Percentiles rank a stretch among this genome's conserved stretches.
Evolutionary conservation across 2,329 filamentous ascomycete species (phyloP).

Genomic region (Trichoderma simmonsii): DNA sequence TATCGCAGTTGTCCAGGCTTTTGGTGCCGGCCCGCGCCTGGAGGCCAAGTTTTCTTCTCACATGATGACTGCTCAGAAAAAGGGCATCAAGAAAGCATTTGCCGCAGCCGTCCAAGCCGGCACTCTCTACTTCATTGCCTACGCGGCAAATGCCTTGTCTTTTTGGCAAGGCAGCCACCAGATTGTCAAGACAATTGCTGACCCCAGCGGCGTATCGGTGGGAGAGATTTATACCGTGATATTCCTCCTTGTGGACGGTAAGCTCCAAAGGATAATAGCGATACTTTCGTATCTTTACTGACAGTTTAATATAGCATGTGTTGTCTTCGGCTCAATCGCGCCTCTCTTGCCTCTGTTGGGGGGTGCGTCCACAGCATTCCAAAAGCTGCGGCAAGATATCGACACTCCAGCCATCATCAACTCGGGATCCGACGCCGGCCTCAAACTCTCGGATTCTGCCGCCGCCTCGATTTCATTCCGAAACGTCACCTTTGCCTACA

Average conservation of each 20-base stretch:
- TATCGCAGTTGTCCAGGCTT: slow-evolving; percentile 60
- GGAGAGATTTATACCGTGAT: slow-evolving; percentile 61
- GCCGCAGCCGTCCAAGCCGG: slow-evolving; percentile 58
- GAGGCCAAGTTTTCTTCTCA: slow-evolving; percentile 57
- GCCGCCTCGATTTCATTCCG: slow-evolving; percentile 35
- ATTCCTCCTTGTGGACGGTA: slow-evolving; percentile 60
- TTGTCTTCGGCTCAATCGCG: slow-evolving; percentile 60
- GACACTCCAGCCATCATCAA: slow-evolving; percentile 48
- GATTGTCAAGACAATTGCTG: slow-evolving; percentile 40
- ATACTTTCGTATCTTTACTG: not conserved
- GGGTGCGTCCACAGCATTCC: slow-evolving; percentile 55
- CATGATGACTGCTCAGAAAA: slow-evolving; percentile 47
- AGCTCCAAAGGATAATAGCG: slow-evolving; percentile 14
- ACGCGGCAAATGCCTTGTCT: slow-evolving; percentile 62
- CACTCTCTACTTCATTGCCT: slow-evolving; percentile 64
- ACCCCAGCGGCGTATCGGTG: slow-evolving; percentile 37
- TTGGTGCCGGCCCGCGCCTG: slow-evolving; percentile 56
- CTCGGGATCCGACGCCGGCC: slow-evolving; percentile 33
- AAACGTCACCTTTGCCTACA: slow-evolving; percentile 45
- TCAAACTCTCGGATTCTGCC: slow-evolving; percentile 46
- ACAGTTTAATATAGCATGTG: slow-evolving; percentile 42
- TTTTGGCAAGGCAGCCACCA: slow-evolving; percentile 65
- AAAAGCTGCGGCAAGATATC: slow-evolving; percentile 57
- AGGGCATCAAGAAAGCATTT: slow-evolving; percentile 57
- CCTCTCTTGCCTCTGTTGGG: slow-evolving; percentile 61